Evolutionary conservation across 306 rosid genomes (phyloP), one percentile per base, ranked within the genome.

Genomic region (Cucumis melo): DNA sequence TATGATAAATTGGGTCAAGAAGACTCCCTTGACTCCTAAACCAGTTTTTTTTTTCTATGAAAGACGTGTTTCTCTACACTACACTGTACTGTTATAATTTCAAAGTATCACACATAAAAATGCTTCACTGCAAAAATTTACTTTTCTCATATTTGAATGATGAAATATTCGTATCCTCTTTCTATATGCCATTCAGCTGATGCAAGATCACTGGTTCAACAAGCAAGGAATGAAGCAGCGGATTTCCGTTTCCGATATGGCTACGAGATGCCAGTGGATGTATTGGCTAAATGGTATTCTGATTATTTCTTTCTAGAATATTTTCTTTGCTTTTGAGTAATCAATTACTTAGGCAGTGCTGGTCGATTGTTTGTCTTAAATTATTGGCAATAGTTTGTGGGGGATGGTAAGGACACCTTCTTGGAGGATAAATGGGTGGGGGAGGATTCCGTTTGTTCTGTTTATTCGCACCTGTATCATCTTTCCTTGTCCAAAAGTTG

Each of bases 221-320:
- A 95, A 86, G 99, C 99, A 73, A 92, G 99, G 83, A 92, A 92
- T 78, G 98, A 95, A 88, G 99, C 98, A 17, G 99, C 99, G 34
- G 98, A 95, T 85, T 95, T 90, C 88, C 98, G 97, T 65, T 89
- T 89, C 85, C 89, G 78, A 81, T 88, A 88, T 81, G 99, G 98
- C 61, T 95, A 92, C 44, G 99, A 92, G 87, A 92, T 95, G 97
- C 98, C 99, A 2, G 93, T 88, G 27, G 97, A 95, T 70, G 95
- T 90, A 34, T 86, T 95, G 85, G 62, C 99, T 67, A 90, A 82
- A 88, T 95, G 99, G 98, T 95, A 83, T 44, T 20, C 51, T 54
- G 32, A 75, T 71, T 8, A 73, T 75, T 16, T 78, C 55, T 14
- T 65, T 27, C 10, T 16, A 24, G 12, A 10, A 39, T 17, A 10